phyloP scores from a whole-genome alignment of 192 early-diverging fungal genomes.

The Diversispora epigaea region DNA sequence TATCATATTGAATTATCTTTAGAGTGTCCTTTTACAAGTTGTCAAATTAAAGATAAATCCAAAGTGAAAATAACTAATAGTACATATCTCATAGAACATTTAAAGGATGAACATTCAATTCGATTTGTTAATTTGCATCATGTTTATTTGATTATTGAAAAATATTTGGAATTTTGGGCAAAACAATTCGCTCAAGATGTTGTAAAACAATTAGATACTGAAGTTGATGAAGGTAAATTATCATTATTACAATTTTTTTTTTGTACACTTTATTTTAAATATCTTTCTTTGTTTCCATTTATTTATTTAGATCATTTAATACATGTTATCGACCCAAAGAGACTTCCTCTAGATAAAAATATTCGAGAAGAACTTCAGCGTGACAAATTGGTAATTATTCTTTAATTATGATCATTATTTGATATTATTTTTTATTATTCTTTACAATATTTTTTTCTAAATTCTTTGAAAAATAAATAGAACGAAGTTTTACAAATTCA shows the following conservation, averaged over 20 bases:
- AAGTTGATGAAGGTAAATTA: conserved; percentile 24
- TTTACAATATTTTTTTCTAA: background rate
- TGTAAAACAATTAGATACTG: conserved; percentile 31
- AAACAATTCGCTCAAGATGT: conserved; percentile 44
- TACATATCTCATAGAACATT: conserved; percentile 61
- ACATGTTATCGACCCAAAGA: conserved; percentile 61
- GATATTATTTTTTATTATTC: background rate
- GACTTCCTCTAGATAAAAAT: conserved; percentile 57
- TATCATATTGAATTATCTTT: conserved; percentile 57
- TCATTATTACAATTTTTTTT: conserved; percentile 1
- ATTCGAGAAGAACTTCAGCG: conserved; percentile 72
- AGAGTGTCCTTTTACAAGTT: conserved; percentile 67
- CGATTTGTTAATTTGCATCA: conserved; percentile 72
- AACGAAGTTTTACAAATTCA: conserved; percentile 73
- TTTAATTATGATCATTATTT: background rate
- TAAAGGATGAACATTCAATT: conserved; percentile 63
- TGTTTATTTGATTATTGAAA: conserved; percentile 73
- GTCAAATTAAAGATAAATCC: conserved; percentile 41
- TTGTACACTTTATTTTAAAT: background rate
- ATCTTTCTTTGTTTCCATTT: conserved; percentile 12
- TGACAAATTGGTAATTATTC: conserved; percentile 55
- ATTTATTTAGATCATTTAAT: conserved; percentile 24
- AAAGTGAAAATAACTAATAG: conserved; percentile 57
- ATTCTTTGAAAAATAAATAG: conserved; percentile 15
- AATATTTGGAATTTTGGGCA: conserved; percentile 76